Evolutionary conservation across 306 rosid species (phyloP).

Genomic region (Boehmeria nivea): DNA sequence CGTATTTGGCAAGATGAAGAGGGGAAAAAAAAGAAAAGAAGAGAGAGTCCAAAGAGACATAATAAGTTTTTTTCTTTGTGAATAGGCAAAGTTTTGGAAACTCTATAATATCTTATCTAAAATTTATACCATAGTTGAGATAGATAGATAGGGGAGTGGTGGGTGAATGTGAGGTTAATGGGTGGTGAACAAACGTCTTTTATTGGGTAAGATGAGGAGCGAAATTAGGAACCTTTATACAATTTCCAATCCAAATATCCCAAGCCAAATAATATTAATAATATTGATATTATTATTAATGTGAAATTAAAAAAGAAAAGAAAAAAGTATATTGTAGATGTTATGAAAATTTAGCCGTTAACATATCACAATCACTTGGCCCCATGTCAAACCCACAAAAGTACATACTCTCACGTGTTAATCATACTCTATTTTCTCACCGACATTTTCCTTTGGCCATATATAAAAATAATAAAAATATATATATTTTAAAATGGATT

Average conservation of each 20-base stretch:
- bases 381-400: constrained; percentile 27
- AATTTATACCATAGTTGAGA: background rate
- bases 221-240: background rate
- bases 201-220: background rate
- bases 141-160: background rate
- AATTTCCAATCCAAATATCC: background rate
- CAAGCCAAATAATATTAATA: background rate
- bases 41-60: constrained; percentile 8
- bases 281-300: background rate
- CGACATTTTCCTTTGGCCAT: constrained; percentile 34
- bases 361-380: constrained; percentile 45
- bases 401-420: constrained; percentile 27
- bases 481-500: background rate
- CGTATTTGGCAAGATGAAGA: background rate
- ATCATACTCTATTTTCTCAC: constrained; percentile 20
- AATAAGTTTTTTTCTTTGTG: background rate
- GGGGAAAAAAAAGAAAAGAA: background rate
- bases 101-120: constrained; percentile 3
- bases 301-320: background rate
- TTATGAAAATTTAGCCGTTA: constrained; percentile 28
- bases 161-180: constrained; percentile 17
- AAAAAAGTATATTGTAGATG: background rate
- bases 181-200: constrained; percentile 8
- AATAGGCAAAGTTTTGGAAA: too few species aligned
- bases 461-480: background rate